Conservation (phyloP, 2,329 filamentous ascomycete genomes). For the Paraphoma chrysanthemicola region DNA sequence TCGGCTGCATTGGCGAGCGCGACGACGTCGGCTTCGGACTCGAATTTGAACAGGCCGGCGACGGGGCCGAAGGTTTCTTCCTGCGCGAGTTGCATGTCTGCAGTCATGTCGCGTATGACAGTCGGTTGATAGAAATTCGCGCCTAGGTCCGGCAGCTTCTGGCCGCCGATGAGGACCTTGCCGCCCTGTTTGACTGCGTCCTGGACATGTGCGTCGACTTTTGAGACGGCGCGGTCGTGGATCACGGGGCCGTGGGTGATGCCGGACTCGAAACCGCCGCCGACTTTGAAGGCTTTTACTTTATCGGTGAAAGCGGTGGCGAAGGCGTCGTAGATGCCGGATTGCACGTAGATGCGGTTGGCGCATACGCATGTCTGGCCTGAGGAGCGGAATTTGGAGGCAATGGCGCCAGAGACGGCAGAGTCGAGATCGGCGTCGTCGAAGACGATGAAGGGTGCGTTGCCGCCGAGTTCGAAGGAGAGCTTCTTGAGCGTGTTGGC, state of each 20-base stretch:
- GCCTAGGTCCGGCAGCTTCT: constrained; percentile 76
- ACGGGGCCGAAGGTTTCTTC: constrained; percentile 98
- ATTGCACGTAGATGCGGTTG: constrained; percentile 82
- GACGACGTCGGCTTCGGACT: constrained; percentile 88
- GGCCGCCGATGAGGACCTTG: constrained; percentile 59
- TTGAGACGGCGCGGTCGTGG: constrained; percentile 72
- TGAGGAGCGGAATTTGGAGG: constrained; percentile 90
- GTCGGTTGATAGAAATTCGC: constrained; percentile 90
- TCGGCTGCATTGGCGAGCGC: constrained; percentile 80
- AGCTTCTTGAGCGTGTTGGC: constrained; percentile 83
- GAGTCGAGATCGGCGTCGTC: constrained; percentile 89
- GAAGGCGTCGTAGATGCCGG: constrained; percentile 79
- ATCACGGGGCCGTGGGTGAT: constrained; percentile 85
- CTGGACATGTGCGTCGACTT: constrained; percentile 47
- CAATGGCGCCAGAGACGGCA: constrained; percentile 82
- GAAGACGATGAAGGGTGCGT: constrained; percentile 96
- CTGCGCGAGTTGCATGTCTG: constrained; percentile 80
- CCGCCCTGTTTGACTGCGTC: constrained; percentile 43
- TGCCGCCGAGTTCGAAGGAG: constrained; percentile 91
- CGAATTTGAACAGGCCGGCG: constrained; percentile 86
- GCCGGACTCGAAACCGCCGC: constrained; percentile 73
- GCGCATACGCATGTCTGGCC: constrained; percentile 90
- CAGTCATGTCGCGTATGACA: constrained; percentile 84
- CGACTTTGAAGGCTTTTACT: constrained; percentile 77
- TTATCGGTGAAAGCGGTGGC: constrained; percentile 72